A percentile compares a stretch with the other conserved stretches of the same genome.
Evolutionary conservation across 2,329 filamentous ascomycete species (phyloP).

Genomic region (Chaetomiaceae sp.): DNA sequence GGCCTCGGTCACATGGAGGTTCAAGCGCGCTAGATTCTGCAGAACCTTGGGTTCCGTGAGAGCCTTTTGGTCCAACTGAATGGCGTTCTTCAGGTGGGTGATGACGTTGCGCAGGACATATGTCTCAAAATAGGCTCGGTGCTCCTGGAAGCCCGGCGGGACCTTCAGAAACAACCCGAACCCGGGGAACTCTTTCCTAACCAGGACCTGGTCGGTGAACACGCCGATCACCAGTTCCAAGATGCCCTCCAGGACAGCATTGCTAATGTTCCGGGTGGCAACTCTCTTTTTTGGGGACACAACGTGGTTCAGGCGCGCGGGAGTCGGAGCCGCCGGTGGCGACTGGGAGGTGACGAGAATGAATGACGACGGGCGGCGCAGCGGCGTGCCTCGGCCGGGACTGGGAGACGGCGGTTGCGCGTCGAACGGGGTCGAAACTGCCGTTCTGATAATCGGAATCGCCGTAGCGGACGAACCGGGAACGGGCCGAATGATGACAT

Average conservation of each 20-base stretch:
- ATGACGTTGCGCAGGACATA: constrained; percentile 75
- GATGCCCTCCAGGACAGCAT: constrained; percentile 67
- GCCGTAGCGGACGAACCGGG: constrained; percentile 52
- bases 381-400: constrained; percentile 48
- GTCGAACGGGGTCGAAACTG: constrained; percentile 48
- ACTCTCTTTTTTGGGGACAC: constrained; percentile 53
- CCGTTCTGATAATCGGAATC: constrained; percentile 66
- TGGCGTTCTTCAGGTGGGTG: constrained; percentile 59
- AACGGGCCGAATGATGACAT: constrained; percentile 74
- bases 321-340: constrained; percentile 49
- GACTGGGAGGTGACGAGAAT: constrained; percentile 73
- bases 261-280: constrained; percentile 49
- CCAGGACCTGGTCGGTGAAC: constrained; percentile 79
- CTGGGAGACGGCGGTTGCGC: constrained; percentile 40
- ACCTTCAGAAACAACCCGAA: constrained; percentile 81
- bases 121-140: constrained; percentile 92
- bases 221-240: constrained; percentile 72
- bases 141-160: constrained; percentile 87
- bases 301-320: constrained; percentile 57
- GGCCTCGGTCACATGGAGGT: constrained; percentile 75
- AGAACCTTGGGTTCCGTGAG: constrained; percentile 77
- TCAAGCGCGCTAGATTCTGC: constrained; percentile 79
- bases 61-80: constrained; percentile 65
- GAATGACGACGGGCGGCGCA: constrained; percentile 83
- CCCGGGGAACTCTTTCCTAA: constrained; percentile 83